Evolutionary conservation across 345 rosid species (phyloP), one percentile per base, ranked within the genome.

Genomic region (Geranium brycei): DNA sequence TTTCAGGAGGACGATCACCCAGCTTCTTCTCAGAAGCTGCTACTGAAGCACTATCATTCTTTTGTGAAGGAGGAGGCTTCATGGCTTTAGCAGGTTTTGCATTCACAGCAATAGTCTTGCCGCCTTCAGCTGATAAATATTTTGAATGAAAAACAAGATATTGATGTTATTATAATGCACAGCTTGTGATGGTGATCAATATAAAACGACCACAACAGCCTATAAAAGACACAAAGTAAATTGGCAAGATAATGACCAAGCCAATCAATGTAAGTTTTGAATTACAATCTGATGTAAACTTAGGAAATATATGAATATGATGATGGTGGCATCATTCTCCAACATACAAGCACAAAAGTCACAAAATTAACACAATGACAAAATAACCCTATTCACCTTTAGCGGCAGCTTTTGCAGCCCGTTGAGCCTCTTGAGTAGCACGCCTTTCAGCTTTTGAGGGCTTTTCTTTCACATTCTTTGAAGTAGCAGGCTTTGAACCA

Each of bases 371-470:
- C 17, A 14, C 14, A 17, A 35, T 35, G 41, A 68, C 16, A 53
- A 68, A 61, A 35, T 16, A 53, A 53, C 32, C 57, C 55, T 55
- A 69, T 19, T 31, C 56, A 89, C 98, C 96, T 87, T 84, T 89
- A n/a, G 96, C 82, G 66, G 88, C 86, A 16, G 89, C 95, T 76
- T 88, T 91, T 61, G 91, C 95, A 71, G 96, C 93, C 56, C 96
- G 76, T 70, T 92, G 98, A 65, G 95, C 87, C 78, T 92, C 96
- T 73, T 89, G 98, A 75, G 87, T 63, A 18, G 98, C 91, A 66
- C 96, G 85, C 72, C 96, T 85, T 75, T 92, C 96, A 61, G 96
- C 95, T 80, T 89, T 92, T 1, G 93, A 78, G 47, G 91, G 81
- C 68, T 92, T 87, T 78, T 89, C 87, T 75, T 92, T 92, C 79